Evolutionary conservation across 371 early-diverging fungal species (phyloP), one percentile per base, ranked within the genome.

Genomic region (Syncephalis plumigaleata): DNA sequence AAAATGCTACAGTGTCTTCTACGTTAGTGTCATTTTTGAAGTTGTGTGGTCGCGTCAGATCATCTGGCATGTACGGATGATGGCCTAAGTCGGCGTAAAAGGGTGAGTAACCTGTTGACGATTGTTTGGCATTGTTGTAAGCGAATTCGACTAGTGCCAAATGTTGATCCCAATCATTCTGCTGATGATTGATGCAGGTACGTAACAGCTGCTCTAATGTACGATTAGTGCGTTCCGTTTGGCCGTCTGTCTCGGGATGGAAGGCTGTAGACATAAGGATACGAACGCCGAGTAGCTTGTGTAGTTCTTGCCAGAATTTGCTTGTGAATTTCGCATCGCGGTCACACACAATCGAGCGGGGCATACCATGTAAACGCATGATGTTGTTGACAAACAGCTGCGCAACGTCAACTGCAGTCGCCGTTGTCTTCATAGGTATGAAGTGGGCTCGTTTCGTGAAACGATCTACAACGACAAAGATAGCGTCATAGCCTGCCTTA

Each of bases 241-340:
- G 70, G 16, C 67, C 68, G 48, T 71, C 68, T 1, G 71, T 63
- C 48, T 74, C 67, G 1, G 67, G 70, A 36, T 67, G 65, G 44
- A 50, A 65, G 0, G 65, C 51, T 0, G 62, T 40, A 5, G 40
- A 40, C 18, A 40, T 16, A 18, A 18, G 8, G 4, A 40, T 21
- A 18, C 21, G 40, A 7, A 40, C 40, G 21, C 15, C 15, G n/a
- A 40, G 40, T 31, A 31, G 4, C 11, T 11, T 31, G 11, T 31
- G 31, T 11, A 31, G 11, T 31, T 31, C 31, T 31, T 31, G 31
- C 31, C 31, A 31, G 11, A 31, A 31, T 31, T 31, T 31, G 11
- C 31, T 31, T 4, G 31, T 31, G 11, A 31, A 31, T 11, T 31
- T 31, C 7, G 31, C 31, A 11, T 31, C 31, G 31, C 11, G 11